phyloP scores from a whole-genome alignment of 768 basidiomycete species.

The Cyathus striatus region DNA sequence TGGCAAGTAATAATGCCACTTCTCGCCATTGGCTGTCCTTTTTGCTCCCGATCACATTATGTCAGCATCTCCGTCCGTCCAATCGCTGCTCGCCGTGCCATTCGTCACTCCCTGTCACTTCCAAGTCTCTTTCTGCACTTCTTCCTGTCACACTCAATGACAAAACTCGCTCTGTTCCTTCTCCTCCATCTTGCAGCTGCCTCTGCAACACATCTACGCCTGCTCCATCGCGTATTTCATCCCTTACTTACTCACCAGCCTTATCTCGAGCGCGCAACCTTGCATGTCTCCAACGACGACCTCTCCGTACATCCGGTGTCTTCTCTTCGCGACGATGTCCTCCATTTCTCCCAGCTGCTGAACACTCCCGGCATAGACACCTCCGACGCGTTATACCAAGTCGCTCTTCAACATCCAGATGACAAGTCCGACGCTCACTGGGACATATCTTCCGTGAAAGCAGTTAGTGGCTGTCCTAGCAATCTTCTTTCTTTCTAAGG shows the following conservation, averaged over 20 bases:
- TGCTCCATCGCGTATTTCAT: constrained; percentile 51
- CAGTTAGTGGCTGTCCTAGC: no score
- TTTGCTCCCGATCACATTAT: no score
- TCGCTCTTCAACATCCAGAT: constrained; percentile 53
- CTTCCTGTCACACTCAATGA: no score
- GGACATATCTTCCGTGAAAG: constrained; percentile 58
- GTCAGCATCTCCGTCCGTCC: no score
- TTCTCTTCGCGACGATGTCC: constrained; percentile 42
- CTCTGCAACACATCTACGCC: no score
- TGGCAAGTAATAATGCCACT: no score
- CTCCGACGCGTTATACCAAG: constrained; percentile 57
- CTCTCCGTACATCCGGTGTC: constrained; percentile 33
- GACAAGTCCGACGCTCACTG: constrained; percentile 40
- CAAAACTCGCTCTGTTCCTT: no score
- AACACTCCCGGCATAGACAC: constrained; percentile 22
- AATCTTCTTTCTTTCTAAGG: constrained; percentile 5
- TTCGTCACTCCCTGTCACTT: no score
- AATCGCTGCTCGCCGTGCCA: no score
- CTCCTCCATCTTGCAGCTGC: no score
- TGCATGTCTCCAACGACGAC: constrained; percentile 29
- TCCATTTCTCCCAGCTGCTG: constrained; percentile 33
- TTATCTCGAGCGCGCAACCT: constrained; percentile 37
- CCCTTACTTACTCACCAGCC: constrained; percentile 31
- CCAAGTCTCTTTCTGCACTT: no score
- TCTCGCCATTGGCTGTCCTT: no score